phyloP scores from a whole-genome alignment of 2,329 filamentous ascomycete species.

The Cercospora janseana region DNA sequence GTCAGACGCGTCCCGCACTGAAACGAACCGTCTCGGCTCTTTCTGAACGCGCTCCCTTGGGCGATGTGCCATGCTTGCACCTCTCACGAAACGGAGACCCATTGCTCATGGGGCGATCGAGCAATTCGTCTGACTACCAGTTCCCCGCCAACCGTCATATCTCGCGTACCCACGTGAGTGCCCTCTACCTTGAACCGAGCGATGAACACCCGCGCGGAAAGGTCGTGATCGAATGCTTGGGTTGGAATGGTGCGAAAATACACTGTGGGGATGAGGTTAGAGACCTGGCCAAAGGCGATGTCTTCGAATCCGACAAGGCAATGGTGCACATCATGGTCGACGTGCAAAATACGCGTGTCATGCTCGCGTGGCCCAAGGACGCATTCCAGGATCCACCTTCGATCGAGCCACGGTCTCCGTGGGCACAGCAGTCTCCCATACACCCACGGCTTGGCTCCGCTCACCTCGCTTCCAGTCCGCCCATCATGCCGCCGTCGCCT shows the following conservation, averaged over 20 bases:
- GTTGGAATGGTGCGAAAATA: slow-evolving; percentile 93
- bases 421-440: slow-evolving; percentile 59
- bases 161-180: slow-evolving; percentile 89
- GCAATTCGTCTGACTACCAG: slow-evolving; percentile 93
- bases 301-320: slow-evolving; percentile 85
- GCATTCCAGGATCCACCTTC: slow-evolving; percentile 51
- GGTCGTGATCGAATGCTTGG: slow-evolving; percentile 85
- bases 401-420: slow-evolving; percentile 61
- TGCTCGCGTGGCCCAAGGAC: slow-evolving; percentile 78
- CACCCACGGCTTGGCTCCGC: slow-evolving; percentile 49
- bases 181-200: slow-evolving; percentile 71
- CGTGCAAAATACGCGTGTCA: slow-evolving; percentile 85
- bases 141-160: slow-evolving; percentile 88
- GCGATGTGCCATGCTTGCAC: slow-evolving; percentile 76
- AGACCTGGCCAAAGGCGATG: slow-evolving; percentile 83
- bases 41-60: slow-evolving; percentile 80
- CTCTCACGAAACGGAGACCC: slow-evolving; percentile 78
- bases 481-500: slow-evolving; percentile 59
- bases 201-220: slow-evolving; percentile 68
- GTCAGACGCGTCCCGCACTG: slow-evolving; percentile 50
- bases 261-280: slow-evolving; percentile 87
- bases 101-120: slow-evolving; percentile 86
- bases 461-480: slow-evolving; percentile 58
- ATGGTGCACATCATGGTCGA: slow-evolving; percentile 90
- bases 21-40: slow-evolving; percentile 62